Evolutionary conservation across 2,329 filamentous ascomycete genomes (phyloP), one percentile per base, ranked within the genome.

Genomic region (Zopfia rhizophila): DNA sequence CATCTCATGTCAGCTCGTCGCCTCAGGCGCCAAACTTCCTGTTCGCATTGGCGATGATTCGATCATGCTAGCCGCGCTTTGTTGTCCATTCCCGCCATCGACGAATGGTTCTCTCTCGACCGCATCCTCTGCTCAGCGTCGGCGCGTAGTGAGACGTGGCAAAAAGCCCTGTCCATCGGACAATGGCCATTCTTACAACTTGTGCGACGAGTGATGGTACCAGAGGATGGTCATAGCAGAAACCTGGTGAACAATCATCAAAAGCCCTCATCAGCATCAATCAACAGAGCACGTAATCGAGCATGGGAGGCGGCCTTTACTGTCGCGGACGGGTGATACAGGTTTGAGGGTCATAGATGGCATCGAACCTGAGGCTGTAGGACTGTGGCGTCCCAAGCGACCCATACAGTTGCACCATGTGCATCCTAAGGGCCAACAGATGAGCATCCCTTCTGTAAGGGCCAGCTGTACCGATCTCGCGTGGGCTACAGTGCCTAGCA

Each of bases 11-110:
- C 57, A 56, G 47, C 53, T 49, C 43, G 47, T 58, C 60, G 65
- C 63, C 60, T 62, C 58, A 62, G 58, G 61, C 66, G 64, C 61
- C 66, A 67, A 64, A 65, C 63, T 50, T 58, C 55, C 53, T 56
- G 65, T 68, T 65, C 65, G 66, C 65, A 68, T 60, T 35, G 22
- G 16, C 47, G 18, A 32, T 62, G 56, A 60, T 63, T 63, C 53
- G 58, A 53, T 42, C 45, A 42, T 37, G 48, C 40, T 56, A 57
- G 52, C 55, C 55, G 57, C 57, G 53, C 55, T 38, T 11, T 33
- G n/a, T 38, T 37, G 14, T 27, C 22, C 30, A 37, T 39, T 25
- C 21, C 31, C 40, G 16, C 17, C 3, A 5, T 22, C 38, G 21
- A 17, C 44, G 33, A 36, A 33, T 48, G 27, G 11, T 29, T 29